A percentile compares a stretch with the other conserved stretches of the same genome.
Evolutionary conservation across 192 early-diverging fungal genomes (phyloP).

Genomic region (Dimargaris xerosporica): DNA sequence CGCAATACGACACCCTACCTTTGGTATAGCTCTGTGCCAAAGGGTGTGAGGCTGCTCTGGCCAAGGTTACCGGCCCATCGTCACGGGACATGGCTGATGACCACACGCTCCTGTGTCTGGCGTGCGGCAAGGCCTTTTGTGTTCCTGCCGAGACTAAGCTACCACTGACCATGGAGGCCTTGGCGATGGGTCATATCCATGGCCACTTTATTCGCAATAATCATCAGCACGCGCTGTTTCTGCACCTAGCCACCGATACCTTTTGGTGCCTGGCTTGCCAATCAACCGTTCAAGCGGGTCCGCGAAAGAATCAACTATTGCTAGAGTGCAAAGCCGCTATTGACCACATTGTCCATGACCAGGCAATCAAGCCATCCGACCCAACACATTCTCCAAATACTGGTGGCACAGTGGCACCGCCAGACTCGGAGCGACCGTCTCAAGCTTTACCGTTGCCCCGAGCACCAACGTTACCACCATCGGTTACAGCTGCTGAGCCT

Average conservation of each 20-base stretch:
- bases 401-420: not conserved
- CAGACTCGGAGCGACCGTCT: not conserved
- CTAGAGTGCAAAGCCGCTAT: slow-evolving; percentile 4
- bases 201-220: slow-evolving; percentile 6
- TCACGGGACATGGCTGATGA: not conserved
- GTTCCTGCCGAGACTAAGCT: not conserved
- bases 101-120: slow-evolving; percentile 2
- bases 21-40: not conserved
- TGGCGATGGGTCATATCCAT: not conserved
- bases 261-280: slow-evolving; percentile 10
- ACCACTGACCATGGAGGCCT: not conserved
- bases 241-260: not conserved
- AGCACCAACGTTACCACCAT: not conserved
- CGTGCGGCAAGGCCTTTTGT: slow-evolving; percentile 10
- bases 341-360: not conserved
- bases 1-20: not conserved
- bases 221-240: slow-evolving; percentile 1
- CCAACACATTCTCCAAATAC: not conserved
- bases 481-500: not conserved
- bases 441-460: not conserved
- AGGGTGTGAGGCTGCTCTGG: not conserved
- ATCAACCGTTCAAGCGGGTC: not conserved
- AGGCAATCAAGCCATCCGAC: not conserved
- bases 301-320: slow-evolving; percentile 8
- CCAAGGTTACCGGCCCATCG: not conserved